Evolutionary conservation across 495 filamentous ascomycete species (phyloP).

Genomic region (Astrocystis sublimbata): DNA sequence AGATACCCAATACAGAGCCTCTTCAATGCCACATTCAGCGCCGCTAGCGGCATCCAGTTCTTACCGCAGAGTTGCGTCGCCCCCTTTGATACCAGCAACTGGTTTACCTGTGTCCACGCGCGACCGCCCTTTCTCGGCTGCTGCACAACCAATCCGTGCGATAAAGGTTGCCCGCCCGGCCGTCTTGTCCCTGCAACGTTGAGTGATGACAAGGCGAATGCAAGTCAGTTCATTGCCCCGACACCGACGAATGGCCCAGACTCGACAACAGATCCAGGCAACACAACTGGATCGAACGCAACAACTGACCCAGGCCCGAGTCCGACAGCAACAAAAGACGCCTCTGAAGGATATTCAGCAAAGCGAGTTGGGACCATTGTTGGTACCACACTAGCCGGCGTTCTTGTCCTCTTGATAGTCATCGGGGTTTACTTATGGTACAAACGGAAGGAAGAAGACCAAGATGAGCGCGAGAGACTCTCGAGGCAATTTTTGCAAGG

Average conservation of each 20-base stretch:
- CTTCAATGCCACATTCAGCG: slow-evolving; percentile 25
- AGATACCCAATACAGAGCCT: slow-evolving; percentile 28
- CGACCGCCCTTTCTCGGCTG: slow-evolving; percentile 38
- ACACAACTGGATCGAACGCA: background rate
- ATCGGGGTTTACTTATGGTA: slow-evolving; percentile 14
- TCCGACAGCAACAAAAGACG: background rate
- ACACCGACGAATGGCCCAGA: background rate
- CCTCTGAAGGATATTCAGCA: background rate
- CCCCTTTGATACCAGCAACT: slow-evolving; percentile 24
- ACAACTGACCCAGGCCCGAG: background rate
- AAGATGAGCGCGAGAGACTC: background rate
- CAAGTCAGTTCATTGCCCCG: slow-evolving; percentile 13
- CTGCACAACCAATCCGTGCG: slow-evolving; percentile 34
- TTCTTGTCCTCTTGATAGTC: slow-evolving; percentile 14
- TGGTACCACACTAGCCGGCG: slow-evolving; percentile 15
- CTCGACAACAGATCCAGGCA: background rate
- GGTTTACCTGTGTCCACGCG: slow-evolving; percentile 32
- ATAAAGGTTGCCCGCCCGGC: slow-evolving; percentile 24
- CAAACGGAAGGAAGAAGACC: background rate
- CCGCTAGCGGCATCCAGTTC: slow-evolving; percentile 21
- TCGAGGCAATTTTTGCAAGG: background rate
- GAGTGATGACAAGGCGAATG: slow-evolving; percentile 16
- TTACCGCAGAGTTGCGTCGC: slow-evolving; percentile 23
- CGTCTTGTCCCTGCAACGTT: slow-evolving; percentile 24
- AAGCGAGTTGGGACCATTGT: slow-evolving; percentile 17